A percentile compares a stretch with the other conserved stretches of the same genome.
Evolutionary conservation across 805 yeast species (phyloP).

Genomic region (Zygoascus flipseniorum): DNA sequence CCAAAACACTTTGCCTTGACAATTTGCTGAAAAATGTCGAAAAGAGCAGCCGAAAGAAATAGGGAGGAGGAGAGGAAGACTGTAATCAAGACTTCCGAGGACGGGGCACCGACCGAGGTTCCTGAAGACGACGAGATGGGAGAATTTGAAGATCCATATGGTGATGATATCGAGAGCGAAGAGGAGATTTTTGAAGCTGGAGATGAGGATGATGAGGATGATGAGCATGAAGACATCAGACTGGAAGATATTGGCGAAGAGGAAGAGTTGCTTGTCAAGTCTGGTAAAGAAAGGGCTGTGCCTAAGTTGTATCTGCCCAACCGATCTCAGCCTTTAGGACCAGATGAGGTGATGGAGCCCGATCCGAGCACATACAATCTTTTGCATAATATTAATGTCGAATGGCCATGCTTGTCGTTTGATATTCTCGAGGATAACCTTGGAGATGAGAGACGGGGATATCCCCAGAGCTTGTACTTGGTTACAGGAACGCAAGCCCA

Average conservation of each 20-base stretch:
- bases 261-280: slow-evolving; percentile 18
- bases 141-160: slow-evolving; percentile 57
- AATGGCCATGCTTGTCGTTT: slow-evolving; percentile 95
- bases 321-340: slow-evolving; percentile 80
- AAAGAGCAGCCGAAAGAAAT: slow-evolving; percentile 39
- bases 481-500: slow-evolving; percentile 94
- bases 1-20: background rate
- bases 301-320: slow-evolving; percentile 70
- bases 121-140: slow-evolving; percentile 34
- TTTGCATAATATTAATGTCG: slow-evolving; percentile 87
- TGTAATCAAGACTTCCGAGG: slow-evolving; percentile 30
- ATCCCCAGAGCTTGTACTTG: slow-evolving; percentile 78
- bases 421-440: slow-evolving; percentile 80
- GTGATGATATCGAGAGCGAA: slow-evolving; percentile 85
- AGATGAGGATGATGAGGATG: slow-evolving; percentile 83
- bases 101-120: slow-evolving; percentile 30
- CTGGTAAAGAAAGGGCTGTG: slow-evolving; percentile 32
- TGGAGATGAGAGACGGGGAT: slow-evolving; percentile 82
- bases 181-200: slow-evolving; percentile 65
- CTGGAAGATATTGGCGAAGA: slow-evolving; percentile 22
- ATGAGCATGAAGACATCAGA: slow-evolving; percentile 40
- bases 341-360: slow-evolving; percentile 92
- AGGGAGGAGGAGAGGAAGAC: slow-evolving; percentile 21
- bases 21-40: slow-evolving; percentile 34
- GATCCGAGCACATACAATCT: slow-evolving; percentile 94